phyloP scores from a whole-genome alignment of 75 land plant species.

The Adiantum capillusveneris region DNA sequence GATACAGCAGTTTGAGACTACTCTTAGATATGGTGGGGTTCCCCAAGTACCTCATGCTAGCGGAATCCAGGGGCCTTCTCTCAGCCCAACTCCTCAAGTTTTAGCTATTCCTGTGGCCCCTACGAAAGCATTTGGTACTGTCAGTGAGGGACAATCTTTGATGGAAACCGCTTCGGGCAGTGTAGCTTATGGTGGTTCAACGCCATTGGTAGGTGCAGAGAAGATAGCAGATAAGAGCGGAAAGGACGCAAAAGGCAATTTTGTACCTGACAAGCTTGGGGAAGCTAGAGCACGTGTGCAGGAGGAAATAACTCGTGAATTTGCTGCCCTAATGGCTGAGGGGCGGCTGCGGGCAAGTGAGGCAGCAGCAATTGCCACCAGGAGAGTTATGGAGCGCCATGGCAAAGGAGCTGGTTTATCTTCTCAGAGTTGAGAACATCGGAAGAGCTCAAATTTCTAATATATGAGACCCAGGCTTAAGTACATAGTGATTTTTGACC shows the following conservation, averaged over 20 bases:
- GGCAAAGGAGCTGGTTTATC: no score
- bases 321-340: conserved; percentile 84
- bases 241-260: no score
- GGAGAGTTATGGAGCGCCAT: conserved; percentile 80
- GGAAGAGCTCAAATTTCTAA: no score
- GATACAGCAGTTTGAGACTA: conserved; percentile 76
- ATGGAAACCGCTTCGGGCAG: no score
- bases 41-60: conserved; percentile 56
- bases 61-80: conserved; percentile 1
- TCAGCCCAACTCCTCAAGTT: background rate
- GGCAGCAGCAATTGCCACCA: conserved; percentile 92
- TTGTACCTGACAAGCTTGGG: conserved; percentile 53
- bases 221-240: no score
- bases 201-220: no score
- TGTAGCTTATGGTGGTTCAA: no score
- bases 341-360: conserved; percentile 87
- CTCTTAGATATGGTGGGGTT: conserved; percentile 64
- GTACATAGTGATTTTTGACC: no score
- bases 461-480: no score
- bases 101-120: background rate
- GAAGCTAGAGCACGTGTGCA: conserved; percentile 62
- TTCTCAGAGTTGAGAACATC: no score
- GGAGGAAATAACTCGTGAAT: conserved; percentile 78
- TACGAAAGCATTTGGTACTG: background rate
- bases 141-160: no score